A percentile compares a stretch with the other conserved stretches of the same genome.
phyloP scores from a whole-genome alignment of 2,329 filamentous ascomycete genomes.

The Phyllosticta paracitricarpa region DNA sequence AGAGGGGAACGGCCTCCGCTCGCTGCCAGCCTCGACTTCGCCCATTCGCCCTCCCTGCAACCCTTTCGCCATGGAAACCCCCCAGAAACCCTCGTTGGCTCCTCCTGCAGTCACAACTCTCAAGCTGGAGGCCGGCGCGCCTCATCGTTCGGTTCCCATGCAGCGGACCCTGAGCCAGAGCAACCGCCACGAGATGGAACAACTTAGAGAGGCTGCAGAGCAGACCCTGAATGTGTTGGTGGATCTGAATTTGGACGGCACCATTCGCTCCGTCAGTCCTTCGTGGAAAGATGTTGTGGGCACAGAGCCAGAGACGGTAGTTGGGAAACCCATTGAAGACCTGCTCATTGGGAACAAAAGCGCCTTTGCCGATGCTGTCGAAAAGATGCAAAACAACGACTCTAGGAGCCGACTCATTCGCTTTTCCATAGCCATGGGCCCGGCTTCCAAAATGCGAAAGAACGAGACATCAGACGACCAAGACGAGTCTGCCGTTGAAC shows the following conservation, averaged over 20 bases:
- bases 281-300: conserved; percentile 94
- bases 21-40: conserved; percentile 1
- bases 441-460: conserved; percentile 25
- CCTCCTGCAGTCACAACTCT: conserved; percentile 36
- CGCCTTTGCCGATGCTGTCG: conserved; percentile 73
- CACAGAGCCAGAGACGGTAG: conserved; percentile 60
- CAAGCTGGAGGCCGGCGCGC: conserved; percentile 27
- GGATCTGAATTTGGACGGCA: conserved; percentile 82
- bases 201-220: conserved; percentile 89
- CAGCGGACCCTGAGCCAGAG: conserved; percentile 67
- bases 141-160: conserved; percentile 33
- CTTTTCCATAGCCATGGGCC: conserved; percentile 27
- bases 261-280: conserved; percentile 89
- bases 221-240: conserved; percentile 95
- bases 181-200: conserved; percentile 86
- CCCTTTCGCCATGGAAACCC: conserved; percentile 12
- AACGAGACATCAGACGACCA: conserved; percentile 17
- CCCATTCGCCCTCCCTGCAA: background rate
- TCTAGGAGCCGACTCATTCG: conserved; percentile 67
- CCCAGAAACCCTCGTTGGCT: conserved; percentile 23
- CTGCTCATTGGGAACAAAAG: conserved; percentile 70
- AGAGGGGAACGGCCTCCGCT: conserved; percentile 6
- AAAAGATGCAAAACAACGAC: conserved; percentile 83
- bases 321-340: conserved; percentile 69
- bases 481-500: conserved; percentile 22